phyloP scores from a whole-genome alignment of 2,329 filamentous ascomycete genomes.

The Phaeoacremonium minimum region DNA sequence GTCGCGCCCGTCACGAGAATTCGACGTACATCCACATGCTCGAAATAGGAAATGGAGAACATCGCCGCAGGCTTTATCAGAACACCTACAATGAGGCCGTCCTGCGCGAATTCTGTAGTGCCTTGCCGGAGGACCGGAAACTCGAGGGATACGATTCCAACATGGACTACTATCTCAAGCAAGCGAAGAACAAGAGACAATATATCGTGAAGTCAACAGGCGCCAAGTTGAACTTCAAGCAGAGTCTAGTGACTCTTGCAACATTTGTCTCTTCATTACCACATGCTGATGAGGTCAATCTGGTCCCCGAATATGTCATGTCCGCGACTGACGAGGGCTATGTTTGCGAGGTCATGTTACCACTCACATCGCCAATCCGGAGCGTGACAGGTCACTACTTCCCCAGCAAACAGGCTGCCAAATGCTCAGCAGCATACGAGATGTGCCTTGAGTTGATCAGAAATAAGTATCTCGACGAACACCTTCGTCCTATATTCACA shows the following conservation, averaged over 20 bases:
- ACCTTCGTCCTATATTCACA: slow-evolving; percentile 68
- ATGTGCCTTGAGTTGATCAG: slow-evolving; percentile 68
- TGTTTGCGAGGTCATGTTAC: slow-evolving; percentile 74
- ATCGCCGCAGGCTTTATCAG: slow-evolving; percentile 53
- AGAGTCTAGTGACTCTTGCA: slow-evolving; percentile 66
- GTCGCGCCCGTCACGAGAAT: slow-evolving; percentile 71
- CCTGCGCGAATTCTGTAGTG: slow-evolving; percentile 72
- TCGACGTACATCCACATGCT: slow-evolving; percentile 85
- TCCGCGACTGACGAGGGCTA: slow-evolving; percentile 54
- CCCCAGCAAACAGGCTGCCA: slow-evolving; percentile 70
- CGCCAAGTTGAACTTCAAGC: slow-evolving; percentile 74
- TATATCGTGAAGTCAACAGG: slow-evolving; percentile 64
- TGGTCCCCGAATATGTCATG: slow-evolving; percentile 57
- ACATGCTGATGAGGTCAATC: slow-evolving; percentile 28
- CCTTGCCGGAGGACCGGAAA: slow-evolving; percentile 70
- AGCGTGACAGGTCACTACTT: slow-evolving; percentile 60
- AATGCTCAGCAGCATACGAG: slow-evolving; percentile 85
- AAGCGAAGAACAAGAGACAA: slow-evolving; percentile 41
- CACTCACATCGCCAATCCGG: slow-evolving; percentile 67
- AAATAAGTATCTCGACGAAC: slow-evolving; percentile 63
- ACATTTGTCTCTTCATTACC: slow-evolving; percentile 70
- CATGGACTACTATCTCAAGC: slow-evolving; percentile 49
- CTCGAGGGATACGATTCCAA: slow-evolving; percentile 56
- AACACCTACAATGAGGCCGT: slow-evolving; percentile 55
- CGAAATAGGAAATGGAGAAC: slow-evolving; percentile 62